Conservation (phyloP, 2,329 filamentous ascomycete species). For the Apiospora phragmitis region DNA sequence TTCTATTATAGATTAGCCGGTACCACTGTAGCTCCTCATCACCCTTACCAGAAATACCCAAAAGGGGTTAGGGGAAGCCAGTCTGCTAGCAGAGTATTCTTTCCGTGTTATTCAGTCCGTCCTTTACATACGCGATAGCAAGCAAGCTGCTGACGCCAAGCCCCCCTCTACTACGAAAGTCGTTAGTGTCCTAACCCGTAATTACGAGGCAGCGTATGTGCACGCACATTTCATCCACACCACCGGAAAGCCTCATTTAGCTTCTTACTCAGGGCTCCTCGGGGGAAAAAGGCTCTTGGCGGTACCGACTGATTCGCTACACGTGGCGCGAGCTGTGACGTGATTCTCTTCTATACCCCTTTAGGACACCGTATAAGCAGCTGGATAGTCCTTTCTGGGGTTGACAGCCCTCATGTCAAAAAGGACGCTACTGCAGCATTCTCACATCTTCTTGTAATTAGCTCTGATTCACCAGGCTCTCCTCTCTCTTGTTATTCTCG, state of each 20-base stretch:
- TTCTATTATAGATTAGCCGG: too few relatives aligned
- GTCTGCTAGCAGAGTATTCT: neutral
- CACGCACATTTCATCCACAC: neutral
- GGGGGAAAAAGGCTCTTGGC: neutral
- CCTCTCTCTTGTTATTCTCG: neutral
- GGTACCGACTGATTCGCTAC: neutral
- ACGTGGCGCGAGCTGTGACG: neutral
- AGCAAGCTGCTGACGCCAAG: neutral
- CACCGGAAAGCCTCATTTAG: neutral
- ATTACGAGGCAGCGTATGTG: neutral
- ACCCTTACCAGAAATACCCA: too few relatives aligned
- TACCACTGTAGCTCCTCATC: too few relatives aligned
- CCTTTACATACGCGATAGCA: neutral
- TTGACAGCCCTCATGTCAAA: neutral
- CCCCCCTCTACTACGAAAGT: too few relatives aligned
- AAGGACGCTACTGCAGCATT: neutral
- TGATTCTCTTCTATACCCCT: neutral
- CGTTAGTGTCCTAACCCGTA: neutral
- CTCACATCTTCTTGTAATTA: neutral
- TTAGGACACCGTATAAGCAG: neutral
- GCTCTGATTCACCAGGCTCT: too few relatives aligned
- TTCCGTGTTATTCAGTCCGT: neutral
- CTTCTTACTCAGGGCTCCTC: neutral
- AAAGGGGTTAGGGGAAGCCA: too few relatives aligned
- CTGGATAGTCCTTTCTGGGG: neutral